Conservation (phyloP, 495 filamentous ascomycete genomes). For the Glutinoglossum americanum region DNA sequence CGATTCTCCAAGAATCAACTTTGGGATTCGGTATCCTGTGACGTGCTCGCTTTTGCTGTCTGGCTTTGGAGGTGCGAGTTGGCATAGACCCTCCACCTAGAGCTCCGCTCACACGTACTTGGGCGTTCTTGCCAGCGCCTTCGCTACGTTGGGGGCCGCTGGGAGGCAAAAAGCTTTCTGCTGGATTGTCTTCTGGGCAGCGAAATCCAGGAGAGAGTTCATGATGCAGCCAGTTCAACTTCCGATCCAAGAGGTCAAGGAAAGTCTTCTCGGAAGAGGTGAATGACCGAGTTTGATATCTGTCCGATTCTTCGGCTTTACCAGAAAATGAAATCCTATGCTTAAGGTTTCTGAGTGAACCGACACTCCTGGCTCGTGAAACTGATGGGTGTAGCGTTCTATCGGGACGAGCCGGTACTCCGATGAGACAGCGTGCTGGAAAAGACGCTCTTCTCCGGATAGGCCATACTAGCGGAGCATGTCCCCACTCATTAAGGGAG, state of each 20-base stretch:
- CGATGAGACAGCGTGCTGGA: neutral
- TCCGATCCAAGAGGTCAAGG: neutral
- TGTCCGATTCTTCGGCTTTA: neutral
- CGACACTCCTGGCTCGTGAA: neutral
- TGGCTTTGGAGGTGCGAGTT: neutral
- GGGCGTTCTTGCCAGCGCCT: neutral
- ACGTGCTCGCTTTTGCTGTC: neutral
- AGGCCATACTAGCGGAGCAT: neutral
- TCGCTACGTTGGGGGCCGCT: neutral
- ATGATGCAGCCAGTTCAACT: neutral
- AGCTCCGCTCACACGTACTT: neutral
- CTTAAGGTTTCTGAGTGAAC: neutral
- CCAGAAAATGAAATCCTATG: neutral
- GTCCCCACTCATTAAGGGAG: neutral
- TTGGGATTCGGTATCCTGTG: neutral
- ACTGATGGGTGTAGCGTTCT: neutral
- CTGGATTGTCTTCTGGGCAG: slow-evolving; percentile 1
- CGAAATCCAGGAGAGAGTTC: slow-evolving; percentile 1
- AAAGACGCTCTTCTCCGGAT: neutral
- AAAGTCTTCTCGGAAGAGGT: neutral
- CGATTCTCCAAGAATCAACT: neutral
- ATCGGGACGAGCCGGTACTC: neutral
- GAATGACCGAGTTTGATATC: neutral
- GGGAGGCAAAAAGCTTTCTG: neutral
- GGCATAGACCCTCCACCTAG: neutral